phyloP scores from a whole-genome alignment of 352 stramenopile species.

The Globisporangium polare region DNA sequence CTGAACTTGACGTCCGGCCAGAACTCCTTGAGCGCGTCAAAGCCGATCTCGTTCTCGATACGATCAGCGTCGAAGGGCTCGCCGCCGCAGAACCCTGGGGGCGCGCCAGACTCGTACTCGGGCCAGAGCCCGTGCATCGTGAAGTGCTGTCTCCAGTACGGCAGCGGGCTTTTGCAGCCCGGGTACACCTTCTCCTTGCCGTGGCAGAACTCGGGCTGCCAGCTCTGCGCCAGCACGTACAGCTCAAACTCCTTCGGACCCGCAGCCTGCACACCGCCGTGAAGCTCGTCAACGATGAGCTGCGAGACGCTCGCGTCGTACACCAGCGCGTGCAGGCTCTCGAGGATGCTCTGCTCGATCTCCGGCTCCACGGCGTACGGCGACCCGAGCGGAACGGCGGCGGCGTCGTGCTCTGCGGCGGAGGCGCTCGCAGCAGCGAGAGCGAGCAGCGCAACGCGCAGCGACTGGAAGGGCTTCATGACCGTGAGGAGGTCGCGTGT shows the following conservation, averaged over 20 bases:
- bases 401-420: neutral
- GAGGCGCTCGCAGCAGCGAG: neutral
- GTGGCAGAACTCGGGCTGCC: slow-evolving; percentile 84
- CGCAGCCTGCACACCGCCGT: neutral
- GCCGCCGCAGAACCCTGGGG: slow-evolving; percentile 70
- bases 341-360: slow-evolving; percentile 9
- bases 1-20: slow-evolving; percentile 87
- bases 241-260: slow-evolving; percentile 54
- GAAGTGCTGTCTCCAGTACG: slow-evolving; percentile 82
- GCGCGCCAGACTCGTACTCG: slow-evolving; percentile 55
- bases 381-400: neutral
- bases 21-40: slow-evolving; percentile 67
- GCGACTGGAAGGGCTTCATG: neutral
- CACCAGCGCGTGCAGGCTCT: slow-evolving; percentile 18
- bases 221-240: slow-evolving; percentile 90
- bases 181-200: slow-evolving; percentile 53
- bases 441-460: neutral
- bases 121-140: slow-evolving; percentile 90
- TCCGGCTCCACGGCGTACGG: neutral
- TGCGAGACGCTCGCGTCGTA: slow-evolving; percentile 27
- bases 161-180: slow-evolving; percentile 57
- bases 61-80: slow-evolving; percentile 63
- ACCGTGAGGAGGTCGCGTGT: no score
- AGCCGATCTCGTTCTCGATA: slow-evolving; percentile 62
- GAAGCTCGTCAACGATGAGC: slow-evolving; percentile 7